Evolutionary conservation across 2,329 filamentous ascomycete species (phyloP).

Genomic region (Fusarium nygamai): DNA sequence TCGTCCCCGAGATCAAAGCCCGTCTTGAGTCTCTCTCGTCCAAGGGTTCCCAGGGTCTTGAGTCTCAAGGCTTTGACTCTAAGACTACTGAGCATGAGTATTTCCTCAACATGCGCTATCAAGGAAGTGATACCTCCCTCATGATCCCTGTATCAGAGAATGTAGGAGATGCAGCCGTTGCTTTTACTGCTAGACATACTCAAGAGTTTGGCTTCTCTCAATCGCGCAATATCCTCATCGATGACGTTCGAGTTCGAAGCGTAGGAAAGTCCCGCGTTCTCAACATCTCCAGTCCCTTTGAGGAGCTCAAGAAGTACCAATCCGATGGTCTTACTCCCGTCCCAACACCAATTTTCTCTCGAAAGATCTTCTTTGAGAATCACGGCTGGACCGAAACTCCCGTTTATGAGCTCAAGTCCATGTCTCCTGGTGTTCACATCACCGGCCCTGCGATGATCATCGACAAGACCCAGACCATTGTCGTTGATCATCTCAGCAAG

Average conservation of each 20-base stretch:
- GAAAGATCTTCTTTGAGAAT: conserved; percentile 41
- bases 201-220: conserved; percentile 56
- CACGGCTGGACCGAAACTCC: conserved; percentile 42
- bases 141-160: conserved; percentile 48
- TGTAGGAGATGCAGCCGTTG: conserved; percentile 44
- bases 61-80: conserved; percentile 50
- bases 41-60: conserved; percentile 36
- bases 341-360: conserved; percentile 30
- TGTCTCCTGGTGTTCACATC: conserved; percentile 34
- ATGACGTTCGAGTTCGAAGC: conserved; percentile 55
- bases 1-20: conserved; percentile 22
- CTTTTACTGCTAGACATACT: conserved; percentile 50
- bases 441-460: conserved; percentile 75
- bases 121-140: conserved; percentile 54
- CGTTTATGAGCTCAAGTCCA: conserved; percentile 39
- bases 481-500: conserved; percentile 62
- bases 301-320: conserved; percentile 37
- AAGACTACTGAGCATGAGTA: conserved; percentile 55
- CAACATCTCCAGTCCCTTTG: conserved; percentile 39
- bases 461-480: conserved; percentile 78
- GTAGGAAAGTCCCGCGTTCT: conserved; percentile 44
- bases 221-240: conserved; percentile 52
- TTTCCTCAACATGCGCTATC: conserved; percentile 57
- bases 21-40: conserved; percentile 40
- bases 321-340: neutral